A percentile compares a stretch with the other conserved stretches of the same genome.
These are phyloP conservation scores for Fusarium sp. DNA, from an alignment of 2,329 filamentous ascomycete species.

Conservation along the genomic window DNA sequence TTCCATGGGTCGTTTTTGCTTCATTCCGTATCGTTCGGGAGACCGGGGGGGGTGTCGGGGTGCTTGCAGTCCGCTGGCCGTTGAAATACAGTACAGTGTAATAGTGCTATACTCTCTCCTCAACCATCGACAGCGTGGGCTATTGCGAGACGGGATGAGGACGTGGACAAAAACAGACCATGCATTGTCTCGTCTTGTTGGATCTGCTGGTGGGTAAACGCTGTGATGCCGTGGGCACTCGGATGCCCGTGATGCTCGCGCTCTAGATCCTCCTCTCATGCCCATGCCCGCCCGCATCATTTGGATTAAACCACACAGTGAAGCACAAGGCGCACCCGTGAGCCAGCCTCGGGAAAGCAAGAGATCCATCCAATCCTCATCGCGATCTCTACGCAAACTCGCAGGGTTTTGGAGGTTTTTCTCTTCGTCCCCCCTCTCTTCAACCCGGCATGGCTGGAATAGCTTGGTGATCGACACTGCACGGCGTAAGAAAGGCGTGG, in stretches of 20 bases:
- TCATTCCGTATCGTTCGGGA: constrained; percentile 15
- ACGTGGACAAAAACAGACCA: background rate
- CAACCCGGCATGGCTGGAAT: background rate
- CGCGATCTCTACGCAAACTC: background rate
- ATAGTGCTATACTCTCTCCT: background rate
- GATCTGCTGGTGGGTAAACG: background rate
- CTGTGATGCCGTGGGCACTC: background rate
- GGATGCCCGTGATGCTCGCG: background rate
- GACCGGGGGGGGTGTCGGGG: constrained; percentile 5
- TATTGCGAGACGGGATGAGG: background rate
- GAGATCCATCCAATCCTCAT: background rate
- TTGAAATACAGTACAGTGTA: constrained; percentile 6
- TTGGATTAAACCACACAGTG: background rate
- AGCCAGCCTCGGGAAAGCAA: background rate
- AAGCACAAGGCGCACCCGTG: background rate
- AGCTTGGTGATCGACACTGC: constrained; percentile 23
- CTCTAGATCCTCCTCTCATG: constrained; percentile 7
- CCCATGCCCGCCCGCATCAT: background rate
- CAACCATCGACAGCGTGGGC: background rate
- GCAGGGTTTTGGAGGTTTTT: background rate
- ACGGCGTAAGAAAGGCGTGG: constrained; percentile 1
- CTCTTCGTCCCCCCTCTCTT: background rate
- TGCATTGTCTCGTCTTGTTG: background rate
- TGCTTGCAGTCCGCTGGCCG: constrained; percentile 17
- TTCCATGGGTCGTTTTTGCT: constrained; percentile 35